Evolutionary conservation across 768 basidiomycete species (phyloP), one percentile per base, ranked within the genome.

Genomic region (Punctularia strigosozonata): DNA sequence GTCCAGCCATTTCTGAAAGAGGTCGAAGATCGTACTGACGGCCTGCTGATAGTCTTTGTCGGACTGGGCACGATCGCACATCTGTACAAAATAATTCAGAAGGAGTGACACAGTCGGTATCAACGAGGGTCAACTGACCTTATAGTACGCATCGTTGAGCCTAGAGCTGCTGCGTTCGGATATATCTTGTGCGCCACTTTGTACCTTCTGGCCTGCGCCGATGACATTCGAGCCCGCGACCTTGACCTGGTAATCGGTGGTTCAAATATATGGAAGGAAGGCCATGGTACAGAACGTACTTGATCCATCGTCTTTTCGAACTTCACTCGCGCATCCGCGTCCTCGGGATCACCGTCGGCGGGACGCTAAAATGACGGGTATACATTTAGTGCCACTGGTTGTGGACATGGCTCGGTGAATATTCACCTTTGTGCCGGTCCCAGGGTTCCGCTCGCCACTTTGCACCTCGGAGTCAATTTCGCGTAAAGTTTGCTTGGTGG

Each of bases 231-330:
- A 70, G 6, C 82, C 82, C 0, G 60, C 63, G 8, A 59, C 66
- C 51, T 79, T 83, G 7, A 72, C 61, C 0, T 66, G 68, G n/a
- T n/a, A n/a, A n/a, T n/a, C n/a, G n/a, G n/a, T n/a, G n/a, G n/a
- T n/a, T n/a, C n/a, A n/a, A n/a, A n/a, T n/a, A n/a, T n/a, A n/a
- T n/a, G n/a, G n/a, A n/a, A n/a, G n/a, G n/a, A n/a, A n/a, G n/a
- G n/a, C n/a, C n/a, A n/a, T n/a, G n/a, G n/a, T n/a, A n/a, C n/a
- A n/a, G n/a, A n/a, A n/a, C n/a, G n/a, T n/a, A n/a, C n/a, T n/a
- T n/a, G n/a, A 22, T 82, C 82, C 73, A 84, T 77, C 0, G 75
- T 66, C 45, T 71, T 71, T 56, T 81, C 76, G 51, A 78, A 85
- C 20, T 65, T 62, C 5, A 64, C 65, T 50, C 70, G 71, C 3